Percentiles rank a stretch among this genome's conserved stretches.
These are phyloP conservation scores for Ganoderma resinaceum DNA, from an alignment of 1,284 basidiomycete genomes.

Conservation along the genomic window DNA sequence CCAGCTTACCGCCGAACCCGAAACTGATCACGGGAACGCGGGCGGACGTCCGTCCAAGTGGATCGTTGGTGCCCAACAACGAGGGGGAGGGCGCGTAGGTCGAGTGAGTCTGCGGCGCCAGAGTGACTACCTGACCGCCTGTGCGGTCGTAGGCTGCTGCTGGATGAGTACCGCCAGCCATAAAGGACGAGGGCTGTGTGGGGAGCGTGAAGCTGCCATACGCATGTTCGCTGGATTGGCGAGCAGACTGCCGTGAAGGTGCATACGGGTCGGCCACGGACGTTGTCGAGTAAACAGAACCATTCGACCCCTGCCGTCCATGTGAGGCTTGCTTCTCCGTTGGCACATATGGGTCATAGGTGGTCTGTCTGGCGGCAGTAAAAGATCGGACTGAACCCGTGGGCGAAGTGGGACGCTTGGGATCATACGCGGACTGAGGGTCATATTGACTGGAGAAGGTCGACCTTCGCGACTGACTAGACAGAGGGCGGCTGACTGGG, in stretches of 20 bases:
- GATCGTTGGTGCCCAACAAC: conserved; percentile 83
- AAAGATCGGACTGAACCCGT: conserved; percentile 37
- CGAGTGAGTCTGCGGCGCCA: conserved; percentile 53
- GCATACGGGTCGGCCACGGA: conserved; percentile 52
- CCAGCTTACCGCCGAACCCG: conserved; percentile 88
- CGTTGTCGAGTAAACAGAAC: conserved; percentile 51
- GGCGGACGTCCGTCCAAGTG: conserved; percentile 75
- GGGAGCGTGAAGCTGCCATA: conserved; percentile 29
- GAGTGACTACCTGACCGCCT: conserved; percentile 49
- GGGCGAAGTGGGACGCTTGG: conserved; percentile 34
- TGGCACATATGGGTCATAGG: conserved; percentile 38
- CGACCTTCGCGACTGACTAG: conserved; percentile 28
- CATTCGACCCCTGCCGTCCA: conserved; percentile 56
- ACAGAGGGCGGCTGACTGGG: conserved; percentile 22
- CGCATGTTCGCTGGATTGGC: conserved; percentile 30
- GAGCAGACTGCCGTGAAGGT: conserved; percentile 41
- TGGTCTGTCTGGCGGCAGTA: conserved; percentile 17
- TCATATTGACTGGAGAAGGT: conserved; percentile 28
- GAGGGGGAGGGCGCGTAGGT: conserved; percentile 80
- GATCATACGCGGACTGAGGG: conserved; percentile 18
- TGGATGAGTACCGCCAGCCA: conserved; percentile 12
- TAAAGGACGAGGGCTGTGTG: conserved; percentile 11
- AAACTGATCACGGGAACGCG: conserved; percentile 86
- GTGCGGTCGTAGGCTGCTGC: conserved; percentile 27
- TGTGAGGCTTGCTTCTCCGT: conserved; percentile 34